Percentiles rank a stretch among this genome's conserved stretches.
These are phyloP conservation scores for Massarina eburnea DNA, from an alignment of 2,329 filamentous ascomycete species.

Conservation along the genomic window DNA sequence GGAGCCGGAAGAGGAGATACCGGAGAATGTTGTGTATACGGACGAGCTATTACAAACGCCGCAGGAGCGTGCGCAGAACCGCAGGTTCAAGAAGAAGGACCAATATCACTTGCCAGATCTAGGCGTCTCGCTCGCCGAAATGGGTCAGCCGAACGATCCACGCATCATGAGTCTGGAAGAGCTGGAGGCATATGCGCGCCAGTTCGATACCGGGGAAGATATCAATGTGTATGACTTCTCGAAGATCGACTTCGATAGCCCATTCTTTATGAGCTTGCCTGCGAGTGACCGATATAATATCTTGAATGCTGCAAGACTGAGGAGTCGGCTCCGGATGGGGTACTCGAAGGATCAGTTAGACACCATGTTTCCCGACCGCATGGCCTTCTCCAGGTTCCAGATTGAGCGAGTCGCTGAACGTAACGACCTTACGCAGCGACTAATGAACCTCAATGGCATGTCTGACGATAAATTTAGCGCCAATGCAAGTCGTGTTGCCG, in stretches of 20 bases:
- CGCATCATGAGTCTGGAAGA: slow-evolving; percentile 96
- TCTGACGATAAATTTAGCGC: slow-evolving; percentile 71
- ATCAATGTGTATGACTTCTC: slow-evolving; percentile 88
- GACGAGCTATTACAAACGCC: slow-evolving; percentile 84
- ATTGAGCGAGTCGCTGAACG: slow-evolving; percentile 91
- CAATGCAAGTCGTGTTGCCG: slow-evolving; percentile 68
- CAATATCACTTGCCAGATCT: slow-evolving; percentile 93
- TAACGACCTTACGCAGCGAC: slow-evolving; percentile 88
- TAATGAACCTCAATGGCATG: slow-evolving; percentile 96
- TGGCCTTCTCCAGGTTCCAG: slow-evolving; percentile 96
- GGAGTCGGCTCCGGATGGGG: slow-evolving; percentile 90
- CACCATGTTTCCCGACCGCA: slow-evolving; percentile 93
- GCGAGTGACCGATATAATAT: slow-evolving; percentile 95
- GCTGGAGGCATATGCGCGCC: slow-evolving; percentile 86
- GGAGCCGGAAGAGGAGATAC: slow-evolving; percentile 65
- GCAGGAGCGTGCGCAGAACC: slow-evolving; percentile 70
- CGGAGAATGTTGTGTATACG: slow-evolving; percentile 79
- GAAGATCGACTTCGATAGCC: slow-evolving; percentile 96
- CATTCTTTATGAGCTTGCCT: slow-evolving; percentile 91
- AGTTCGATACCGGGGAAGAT: slow-evolving; percentile 91
- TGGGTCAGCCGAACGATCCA: slow-evolving; percentile 89
- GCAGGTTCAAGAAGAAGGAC: slow-evolving; percentile 87
- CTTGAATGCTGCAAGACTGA: slow-evolving; percentile 84
- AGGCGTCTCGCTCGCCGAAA: slow-evolving; percentile 73
- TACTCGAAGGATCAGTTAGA: slow-evolving; percentile 95